Percentiles rank a stretch among this genome's conserved stretches.
These are phyloP conservation scores for Phanerochaete sordida DNA, from an alignment of 768 basidiomycete genomes.

Conservation along the genomic window DNA sequence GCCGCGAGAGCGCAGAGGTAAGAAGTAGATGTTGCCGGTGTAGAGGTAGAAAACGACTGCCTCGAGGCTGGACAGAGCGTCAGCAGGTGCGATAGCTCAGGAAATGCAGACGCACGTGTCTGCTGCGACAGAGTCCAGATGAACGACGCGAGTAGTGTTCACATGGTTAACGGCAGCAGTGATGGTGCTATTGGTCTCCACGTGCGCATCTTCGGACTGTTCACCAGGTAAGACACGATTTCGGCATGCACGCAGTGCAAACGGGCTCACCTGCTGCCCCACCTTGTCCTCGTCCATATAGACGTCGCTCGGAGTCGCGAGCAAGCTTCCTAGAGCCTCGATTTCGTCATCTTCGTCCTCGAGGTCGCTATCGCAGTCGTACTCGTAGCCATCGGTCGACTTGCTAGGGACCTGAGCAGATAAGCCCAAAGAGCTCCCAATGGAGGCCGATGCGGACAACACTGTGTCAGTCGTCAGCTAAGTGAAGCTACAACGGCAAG, in stretches of 20 bases:
- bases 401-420: background rate
- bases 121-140: background rate
- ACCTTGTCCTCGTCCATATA: too few relatives aligned
- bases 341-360: conserved; percentile 1
- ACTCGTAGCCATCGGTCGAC: background rate
- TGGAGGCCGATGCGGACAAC: too few relatives aligned
- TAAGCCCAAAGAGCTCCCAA: background rate
- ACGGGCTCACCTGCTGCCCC: too few relatives aligned
- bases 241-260: too few relatives aligned
- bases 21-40: conserved; percentile 4
- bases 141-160: background rate
- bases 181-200: background rate
- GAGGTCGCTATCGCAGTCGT: conserved; percentile 8
- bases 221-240: too few relatives aligned
- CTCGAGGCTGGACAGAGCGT: background rate
- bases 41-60: conserved; percentile 9
- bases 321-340: too few relatives aligned
- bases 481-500: background rate
- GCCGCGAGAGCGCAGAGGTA: conserved; percentile 1
- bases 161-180: background rate
- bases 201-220: too few relatives aligned
- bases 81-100: too few relatives aligned
- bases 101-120: background rate
- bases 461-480: background rate
- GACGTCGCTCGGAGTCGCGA: too few relatives aligned